These are phyloP conservation scores for Candida maesae DNA, from an alignment of 805 yeast genomes.

Conservation along the genomic window DNA sequence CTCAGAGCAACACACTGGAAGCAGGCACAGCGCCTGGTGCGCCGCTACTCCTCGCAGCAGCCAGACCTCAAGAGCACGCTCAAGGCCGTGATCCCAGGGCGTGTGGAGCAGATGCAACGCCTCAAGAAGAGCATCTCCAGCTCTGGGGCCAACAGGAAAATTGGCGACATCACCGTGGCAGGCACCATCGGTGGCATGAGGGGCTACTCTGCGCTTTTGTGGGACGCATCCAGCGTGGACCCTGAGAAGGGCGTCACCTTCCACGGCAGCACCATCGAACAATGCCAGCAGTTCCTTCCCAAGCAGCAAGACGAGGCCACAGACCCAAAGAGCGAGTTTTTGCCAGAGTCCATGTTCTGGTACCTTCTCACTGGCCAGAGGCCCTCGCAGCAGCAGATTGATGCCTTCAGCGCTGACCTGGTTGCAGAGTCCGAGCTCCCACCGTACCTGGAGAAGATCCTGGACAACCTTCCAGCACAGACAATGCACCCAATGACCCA, in stretches of 20 bases:
- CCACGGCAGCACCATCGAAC: constrained; percentile 72
- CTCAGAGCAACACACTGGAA: neutral
- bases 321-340: constrained; percentile 47
- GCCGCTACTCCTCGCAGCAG: constrained; percentile 15
- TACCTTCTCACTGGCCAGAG: constrained; percentile 68
- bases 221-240: constrained; percentile 80
- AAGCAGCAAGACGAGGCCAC: constrained; percentile 34
- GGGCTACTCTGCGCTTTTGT: constrained; percentile 67
- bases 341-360: constrained; percentile 80
- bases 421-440: constrained; percentile 67
- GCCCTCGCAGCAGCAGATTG: constrained; percentile 58
- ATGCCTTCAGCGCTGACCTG: constrained; percentile 53
- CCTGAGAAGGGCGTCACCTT: constrained; percentile 74
- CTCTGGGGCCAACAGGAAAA: constrained; percentile 31
- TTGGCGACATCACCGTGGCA: constrained; percentile 44
- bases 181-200: constrained; percentile 71
- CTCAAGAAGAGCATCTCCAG: constrained; percentile 38
- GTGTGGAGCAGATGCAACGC: constrained; percentile 35
- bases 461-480: constrained; percentile 56
- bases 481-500: constrained; percentile 84
- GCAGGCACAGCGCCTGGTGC: no score
- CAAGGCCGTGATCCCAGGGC: constrained; percentile 38
- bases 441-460: constrained; percentile 52
- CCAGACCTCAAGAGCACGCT: constrained; percentile 26
- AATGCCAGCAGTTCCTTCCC: constrained; percentile 65